Percentiles rank a stretch among this genome's conserved stretches.
These are phyloP conservation scores for slime mould (Dictyostelium discoideum) DNA, from an alignment of 78 protist species.

Conservation along the genomic window DNA sequence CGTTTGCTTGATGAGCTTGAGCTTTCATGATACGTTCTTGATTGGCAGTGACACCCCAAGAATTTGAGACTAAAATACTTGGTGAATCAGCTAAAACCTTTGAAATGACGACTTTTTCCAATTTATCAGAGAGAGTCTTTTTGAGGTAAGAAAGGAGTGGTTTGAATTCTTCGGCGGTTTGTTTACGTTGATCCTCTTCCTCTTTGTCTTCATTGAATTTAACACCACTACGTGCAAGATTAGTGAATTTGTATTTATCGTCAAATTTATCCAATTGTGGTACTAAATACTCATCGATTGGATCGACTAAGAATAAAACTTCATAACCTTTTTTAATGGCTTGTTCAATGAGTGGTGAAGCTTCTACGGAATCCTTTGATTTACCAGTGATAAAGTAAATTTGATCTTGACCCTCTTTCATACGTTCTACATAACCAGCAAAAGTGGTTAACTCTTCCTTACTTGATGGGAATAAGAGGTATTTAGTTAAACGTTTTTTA, in stretches of 20 bases:
- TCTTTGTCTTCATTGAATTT: constrained; percentile 79
- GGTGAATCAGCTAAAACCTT: constrained; percentile 92
- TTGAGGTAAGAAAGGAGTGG: constrained; percentile 88
- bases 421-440: constrained; percentile 36
- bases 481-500: constrained; percentile 91
- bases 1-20: constrained; percentile 86
- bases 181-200: constrained; percentile 77
- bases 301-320: constrained; percentile 96
- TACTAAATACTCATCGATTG: constrained; percentile 98
- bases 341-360: constrained; percentile 93
- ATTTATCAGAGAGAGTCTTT: constrained; percentile 70
- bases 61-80: constrained; percentile 84
- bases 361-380: constrained; percentile 83
- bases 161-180: constrained; percentile 79
- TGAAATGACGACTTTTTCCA: constrained; percentile 87
- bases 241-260: constrained; percentile 85
- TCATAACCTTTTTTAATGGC: constrained; percentile 94
- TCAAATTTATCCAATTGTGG: constrained; percentile 89
- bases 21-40: constrained; percentile 96
- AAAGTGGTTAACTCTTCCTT: constrained; percentile 53
- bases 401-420: constrained; percentile 71
- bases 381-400: constrained; percentile 75
- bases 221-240: constrained; percentile 94
- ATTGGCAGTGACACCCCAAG: constrained; percentile 95
- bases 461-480: constrained; percentile 92